Base-by-base conservation (phyloP, 345 rosid genomes). In the Euclidium syriacum region DNA sequence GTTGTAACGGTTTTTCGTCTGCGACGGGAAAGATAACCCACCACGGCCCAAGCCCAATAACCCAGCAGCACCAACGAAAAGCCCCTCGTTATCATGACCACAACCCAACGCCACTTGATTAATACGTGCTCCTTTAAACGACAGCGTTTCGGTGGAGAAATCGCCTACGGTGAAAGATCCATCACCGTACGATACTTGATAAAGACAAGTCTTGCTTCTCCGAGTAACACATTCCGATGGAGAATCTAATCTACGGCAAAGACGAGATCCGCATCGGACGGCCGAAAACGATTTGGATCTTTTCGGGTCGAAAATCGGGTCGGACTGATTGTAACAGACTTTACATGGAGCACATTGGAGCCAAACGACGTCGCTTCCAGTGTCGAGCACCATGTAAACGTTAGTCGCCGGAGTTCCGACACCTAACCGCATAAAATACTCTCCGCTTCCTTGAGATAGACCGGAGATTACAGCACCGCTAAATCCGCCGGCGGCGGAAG, bases 351-450 rank as follows among this genome's bases (percentile, higher is more conserved):
- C 76, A 56, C 97, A 90, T 62, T 89, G 99, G 52, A 90, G 75
- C 99, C 99, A 92, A 19, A 90, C 85, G 74, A 92, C 67, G 75
- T 94, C 99, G 78, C 97, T 87, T 26, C 99, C 97, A 0, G 99
- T 94, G 67, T 94, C 99, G 0, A 94, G 75, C 5, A 94, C 96
- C 90, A 90, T 81, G 75, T 78, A 87, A 3, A 79, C 63, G 41
- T 85, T 81, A 60, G 71, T 80, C 24, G 90, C 74, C 26, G 97
- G 99, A 7, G 99, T 85, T 35, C 96, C 97, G 1, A 89, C 87
- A 12, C 96, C 97, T 15, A 94, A 52, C 72, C 95, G 84, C 72
- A 90, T 90, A 81, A 94, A 94, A 68, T 87, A 94, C 81, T 94
- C 99, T 8, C 99, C 95, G 56, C 96, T 87, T 12, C 97, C 96